Evolutionary conservation across 176 grass and related monocot genomes (phyloP), one percentile per base, ranked within the genome.

Genomic region (Triticum dicoccoides): DNA sequence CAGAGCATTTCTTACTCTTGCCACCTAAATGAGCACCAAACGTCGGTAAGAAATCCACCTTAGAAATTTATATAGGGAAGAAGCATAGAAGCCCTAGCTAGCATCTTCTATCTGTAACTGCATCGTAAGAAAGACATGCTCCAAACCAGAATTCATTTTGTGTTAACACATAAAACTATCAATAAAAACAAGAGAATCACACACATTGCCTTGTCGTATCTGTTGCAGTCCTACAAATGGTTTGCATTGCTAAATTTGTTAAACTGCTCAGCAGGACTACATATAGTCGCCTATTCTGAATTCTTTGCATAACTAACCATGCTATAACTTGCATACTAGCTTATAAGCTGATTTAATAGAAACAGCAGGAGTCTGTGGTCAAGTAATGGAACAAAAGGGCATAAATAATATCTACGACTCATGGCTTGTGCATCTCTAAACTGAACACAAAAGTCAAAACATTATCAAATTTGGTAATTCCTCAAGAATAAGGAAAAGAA

Each of bases 1-100:
- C 82, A 98, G 83, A 87, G 97, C 92, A 91, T 96, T 98, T 87
- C 97, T 98, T 66, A 98, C 92, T 91, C 97, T 96, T 68, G 97
- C 76, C 45, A 96, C 92, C 97, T 98, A 88, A 84, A 92, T 65
- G 90, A 86, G 73, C 64, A 92, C 61, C 33, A 78, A 6, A 83
- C 69, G 51, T 78, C 56, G 58, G 83, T 86, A 84, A 90, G 68
- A 52, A 80, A 83, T 69, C 20, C 71, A 82, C 11, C 83, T n/a
- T 45, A 87, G 52, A 84, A 76, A 86, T 42, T 73, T 73, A 54
- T 2, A 30, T 56, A 69, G 5, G 68, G 9, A 84, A 59, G 58
- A 54, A 73, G 11, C 13, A 17, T 62, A 27, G n/a, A 54, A 78
- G 7, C 63, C 68, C 12, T 63, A 69, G 29, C 74, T 45, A 67